Percentiles rank a stretch among this genome's conserved stretches.
Evolutionary conservation across 176 grass and related monocot genomes (phyloP).

Genomic region (Tillandsia fasciculata): DNA sequence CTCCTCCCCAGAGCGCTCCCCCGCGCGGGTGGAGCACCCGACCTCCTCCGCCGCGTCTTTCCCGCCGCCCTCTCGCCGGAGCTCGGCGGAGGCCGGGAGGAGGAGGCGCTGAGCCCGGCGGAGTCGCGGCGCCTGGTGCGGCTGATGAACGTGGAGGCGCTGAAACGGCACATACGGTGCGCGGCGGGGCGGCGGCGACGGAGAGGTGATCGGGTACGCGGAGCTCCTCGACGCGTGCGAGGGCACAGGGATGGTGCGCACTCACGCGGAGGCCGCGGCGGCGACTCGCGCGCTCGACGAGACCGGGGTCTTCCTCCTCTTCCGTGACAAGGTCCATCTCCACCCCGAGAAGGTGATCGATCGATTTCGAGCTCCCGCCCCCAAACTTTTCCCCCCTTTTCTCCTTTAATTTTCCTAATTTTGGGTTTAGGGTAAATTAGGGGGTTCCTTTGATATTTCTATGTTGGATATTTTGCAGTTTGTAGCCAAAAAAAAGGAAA

Average conservation of each 20-base stretch:
- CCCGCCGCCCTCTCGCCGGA: conserved; percentile 11
- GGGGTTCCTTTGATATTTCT: no score
- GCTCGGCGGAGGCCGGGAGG: conserved; percentile 1
- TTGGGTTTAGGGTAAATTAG: no score
- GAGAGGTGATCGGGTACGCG: conserved; percentile 62
- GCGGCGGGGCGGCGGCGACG: conserved; percentile 12
- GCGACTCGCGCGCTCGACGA: no score
- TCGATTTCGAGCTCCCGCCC: no score
- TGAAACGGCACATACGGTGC: conserved; percentile 53
- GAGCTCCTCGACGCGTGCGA: conserved; percentile 72
- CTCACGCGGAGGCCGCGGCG: neutral
- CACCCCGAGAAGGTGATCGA: no score
- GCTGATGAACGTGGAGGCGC: conserved; percentile 67
- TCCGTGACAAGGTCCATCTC: no score
- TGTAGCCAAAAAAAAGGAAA: no score
- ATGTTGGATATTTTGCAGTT: no score
- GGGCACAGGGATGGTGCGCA: conserved; percentile 52
- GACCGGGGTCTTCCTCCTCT: no score
- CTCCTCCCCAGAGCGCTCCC: no score
- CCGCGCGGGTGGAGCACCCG: neutral
- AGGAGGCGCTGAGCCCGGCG: conserved; percentile 40
- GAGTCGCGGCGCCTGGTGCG: conserved; percentile 77
- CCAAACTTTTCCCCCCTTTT: no score
- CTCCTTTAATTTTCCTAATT: no score
- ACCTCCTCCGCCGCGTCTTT: conserved; percentile 21